phyloP scores from a whole-genome alignment of 129 eudicot genomes.

The Kitagawia praeruptora region DNA sequence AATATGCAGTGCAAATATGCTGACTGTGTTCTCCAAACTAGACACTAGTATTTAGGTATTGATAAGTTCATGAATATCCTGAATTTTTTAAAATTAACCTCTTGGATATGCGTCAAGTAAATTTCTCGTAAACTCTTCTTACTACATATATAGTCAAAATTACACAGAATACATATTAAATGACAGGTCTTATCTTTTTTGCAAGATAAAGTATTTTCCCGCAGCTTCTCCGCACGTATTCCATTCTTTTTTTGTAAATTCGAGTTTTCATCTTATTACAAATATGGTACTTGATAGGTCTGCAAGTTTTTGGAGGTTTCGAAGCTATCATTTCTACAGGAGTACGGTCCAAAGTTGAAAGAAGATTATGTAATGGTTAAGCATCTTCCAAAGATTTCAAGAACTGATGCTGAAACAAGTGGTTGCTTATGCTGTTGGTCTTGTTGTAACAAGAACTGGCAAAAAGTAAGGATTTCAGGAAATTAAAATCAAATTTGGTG shows the following conservation, averaged over 20 bases:
- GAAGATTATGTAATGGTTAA: slow-evolving; percentile 86
- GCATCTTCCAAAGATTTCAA: slow-evolving; percentile 66
- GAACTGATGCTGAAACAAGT: slow-evolving; percentile 30
- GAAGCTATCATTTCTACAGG: slow-evolving; percentile 76
- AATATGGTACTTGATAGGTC: slow-evolving; percentile 38
- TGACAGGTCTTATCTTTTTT: neutral
- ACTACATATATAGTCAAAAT: neutral
- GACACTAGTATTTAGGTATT: neutral
- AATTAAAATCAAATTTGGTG: neutral
- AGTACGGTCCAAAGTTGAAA: slow-evolving; percentile 90
- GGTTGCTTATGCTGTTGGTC: slow-evolving; percentile 64
- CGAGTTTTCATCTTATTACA: neutral
- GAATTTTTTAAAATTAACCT: neutral
- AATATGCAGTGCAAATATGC: neutral
- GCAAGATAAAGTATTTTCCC: neutral
- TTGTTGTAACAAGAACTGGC: slow-evolving; percentile 88
- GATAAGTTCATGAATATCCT: neutral
- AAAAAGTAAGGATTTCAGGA: slow-evolving; percentile 43
- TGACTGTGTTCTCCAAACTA: neutral
- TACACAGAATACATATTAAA: neutral
- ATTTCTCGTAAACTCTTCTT: no score
- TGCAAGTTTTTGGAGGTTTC: slow-evolving; percentile 96
- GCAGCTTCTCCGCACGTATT: neutral
- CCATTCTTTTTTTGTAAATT: neutral
- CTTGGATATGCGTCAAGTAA: neutral